These are phyloP conservation scores for Hanseniaspora sp. DNA, from an alignment of 1,139 yeast species.

Conservation along the genomic window DNA sequence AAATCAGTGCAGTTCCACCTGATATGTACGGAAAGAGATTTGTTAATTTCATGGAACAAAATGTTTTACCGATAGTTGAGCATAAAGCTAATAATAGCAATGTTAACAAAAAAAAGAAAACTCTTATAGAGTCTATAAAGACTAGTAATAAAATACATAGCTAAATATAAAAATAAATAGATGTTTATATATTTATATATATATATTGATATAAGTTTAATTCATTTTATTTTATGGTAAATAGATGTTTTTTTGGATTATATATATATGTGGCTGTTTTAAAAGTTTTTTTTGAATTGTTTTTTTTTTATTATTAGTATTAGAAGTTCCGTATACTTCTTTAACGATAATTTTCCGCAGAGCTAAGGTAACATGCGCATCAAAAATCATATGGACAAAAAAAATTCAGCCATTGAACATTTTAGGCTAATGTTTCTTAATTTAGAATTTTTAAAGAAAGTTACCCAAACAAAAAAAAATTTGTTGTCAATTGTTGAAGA, in stretches of 20 bases:
- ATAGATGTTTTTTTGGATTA: too few species aligned
- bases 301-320: too few species aligned
- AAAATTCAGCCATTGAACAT: background rate
- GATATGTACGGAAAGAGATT: constrained; percentile 82
- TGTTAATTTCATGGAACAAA: constrained; percentile 46
- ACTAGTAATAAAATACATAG: background rate
- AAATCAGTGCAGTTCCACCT: constrained; percentile 86
- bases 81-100: background rate
- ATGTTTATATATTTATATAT: too few species aligned
- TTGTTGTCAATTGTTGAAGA: too few species aligned
- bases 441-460: background rate
- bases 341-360: too few species aligned
- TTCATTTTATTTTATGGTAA: background rate
- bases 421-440: background rate
- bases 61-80: constrained; percentile 20
- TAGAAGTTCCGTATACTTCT: too few species aligned
- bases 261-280: too few species aligned
- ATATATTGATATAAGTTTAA: too few species aligned
- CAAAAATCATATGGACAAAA: too few species aligned
- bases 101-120: background rate
- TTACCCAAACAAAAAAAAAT: too few species aligned
- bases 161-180: background rate
- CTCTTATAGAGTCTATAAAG: background rate
- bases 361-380: too few species aligned
- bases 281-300: too few species aligned